Conservation (phyloP, 495 filamentous ascomycete genomes). For the Hypoxylon lenormandii region DNA sequence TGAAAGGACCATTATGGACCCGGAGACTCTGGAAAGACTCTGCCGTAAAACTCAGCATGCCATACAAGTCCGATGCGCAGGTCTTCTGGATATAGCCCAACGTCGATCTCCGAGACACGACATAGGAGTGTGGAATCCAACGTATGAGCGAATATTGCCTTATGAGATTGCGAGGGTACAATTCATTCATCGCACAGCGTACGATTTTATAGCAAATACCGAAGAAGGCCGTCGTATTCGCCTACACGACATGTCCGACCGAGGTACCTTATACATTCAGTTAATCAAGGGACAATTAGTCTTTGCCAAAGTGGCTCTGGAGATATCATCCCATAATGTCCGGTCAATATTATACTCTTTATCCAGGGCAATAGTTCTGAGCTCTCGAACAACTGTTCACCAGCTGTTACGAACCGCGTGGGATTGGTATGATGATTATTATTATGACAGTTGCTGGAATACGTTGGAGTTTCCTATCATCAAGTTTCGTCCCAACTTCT, state of each 20-base stretch:
- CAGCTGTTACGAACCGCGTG: neutral
- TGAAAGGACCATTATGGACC: neutral
- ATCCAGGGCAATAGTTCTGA: neutral
- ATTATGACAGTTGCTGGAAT: neutral
- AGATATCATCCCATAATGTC: too few species aligned
- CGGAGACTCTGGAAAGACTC: neutral
- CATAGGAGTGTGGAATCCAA: neutral
- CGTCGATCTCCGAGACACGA: neutral
- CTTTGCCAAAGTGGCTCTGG: neutral
- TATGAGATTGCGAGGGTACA: neutral
- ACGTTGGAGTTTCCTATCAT: neutral
- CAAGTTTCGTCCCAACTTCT: neutral
- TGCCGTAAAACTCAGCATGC: neutral
- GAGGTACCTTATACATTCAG: neutral
- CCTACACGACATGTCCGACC: neutral
- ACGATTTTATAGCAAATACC: slow-evolving; percentile 10
- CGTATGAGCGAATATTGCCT: neutral
- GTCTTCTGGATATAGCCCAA: slow-evolving; percentile 10
- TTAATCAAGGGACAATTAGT: neutral
- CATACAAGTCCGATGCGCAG: slow-evolving; percentile 3
- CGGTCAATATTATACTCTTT: neutral
- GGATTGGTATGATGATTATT: neutral
- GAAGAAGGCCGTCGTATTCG: slow-evolving; percentile 8
- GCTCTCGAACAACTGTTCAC: neutral
- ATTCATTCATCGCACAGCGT: slow-evolving; percentile 22